Base-by-base conservation (phyloP, 345 rosid species). In the Geranium rotundifolium region DNA sequence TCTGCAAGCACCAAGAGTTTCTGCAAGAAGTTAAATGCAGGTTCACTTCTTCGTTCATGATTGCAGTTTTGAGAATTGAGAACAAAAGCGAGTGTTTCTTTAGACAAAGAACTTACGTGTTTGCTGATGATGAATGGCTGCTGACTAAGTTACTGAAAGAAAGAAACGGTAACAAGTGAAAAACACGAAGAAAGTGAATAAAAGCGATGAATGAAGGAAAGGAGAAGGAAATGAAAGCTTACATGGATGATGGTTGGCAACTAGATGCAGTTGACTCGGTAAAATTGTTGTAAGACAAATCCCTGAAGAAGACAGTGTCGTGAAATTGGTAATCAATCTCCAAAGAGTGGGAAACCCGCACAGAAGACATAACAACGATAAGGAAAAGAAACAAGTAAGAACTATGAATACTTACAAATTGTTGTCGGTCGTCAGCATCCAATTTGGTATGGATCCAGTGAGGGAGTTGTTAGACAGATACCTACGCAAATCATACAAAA, bases 201-300 rank as follows among this genome's bases (percentile, higher is more conserved):
- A 62, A 16, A 37, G 31, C 7, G 46, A 19, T 37, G 20, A 52
- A 52, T 27, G 15, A 10, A 19, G 7, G 15, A 1, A 14, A 20
- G 8, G 17, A 19, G 29, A 19, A 20, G 23, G 16, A 13, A 58
- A 31, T 16, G 0, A 55, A 56, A 1, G 27, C 67, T 14, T 69
- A 63, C 72, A 63, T 58, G 12, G 17, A 18, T 9, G 34, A 1
- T 0, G 23, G 17, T 2, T 58, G 37, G 18, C 72, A 69, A 2
- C 0, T 4, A 16, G 29, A 29, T 19, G 0, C 12, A n/a, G 5
- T 2, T 29, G 19, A 46, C 52, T 46, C 13, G 15, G 49, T 0
- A 0, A 69, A 69, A 19, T 58, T 58, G 65, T 69, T 69, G 54
- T 69, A 69, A 17, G 72, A 69, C 23, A 69, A 62, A 56, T 69